Evolutionary conservation across 768 basidiomycete species (phyloP).

Genomic region (Gelatoporia subvermispora): DNA sequence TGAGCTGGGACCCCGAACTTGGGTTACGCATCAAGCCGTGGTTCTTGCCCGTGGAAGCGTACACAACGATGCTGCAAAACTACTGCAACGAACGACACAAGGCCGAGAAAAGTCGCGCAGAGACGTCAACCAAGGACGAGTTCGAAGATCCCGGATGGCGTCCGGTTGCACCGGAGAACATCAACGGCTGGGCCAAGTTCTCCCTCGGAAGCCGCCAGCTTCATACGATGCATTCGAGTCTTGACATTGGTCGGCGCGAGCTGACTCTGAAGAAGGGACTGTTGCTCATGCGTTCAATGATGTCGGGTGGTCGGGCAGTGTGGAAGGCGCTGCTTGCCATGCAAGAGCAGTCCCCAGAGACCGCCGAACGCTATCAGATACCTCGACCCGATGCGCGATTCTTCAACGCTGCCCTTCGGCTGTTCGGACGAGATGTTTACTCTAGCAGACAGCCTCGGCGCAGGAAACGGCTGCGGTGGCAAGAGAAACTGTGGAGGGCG

Average conservation of each 20-base stretch:
- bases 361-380: not conserved
- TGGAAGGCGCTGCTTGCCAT: constrained; percentile 11
- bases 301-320: constrained; percentile 15
- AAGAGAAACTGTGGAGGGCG: constrained; percentile 25
- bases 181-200: constrained; percentile 33
- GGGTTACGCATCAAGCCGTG: constrained; percentile 40
- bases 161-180: constrained; percentile 18
- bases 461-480: constrained; percentile 23
- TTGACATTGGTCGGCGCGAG: not conserved
- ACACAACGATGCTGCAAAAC: constrained; percentile 66
- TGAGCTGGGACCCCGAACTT: constrained; percentile 39
- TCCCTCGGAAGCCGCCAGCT: constrained; percentile 10
- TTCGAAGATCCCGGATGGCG: constrained; percentile 10
- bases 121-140: not conserved
- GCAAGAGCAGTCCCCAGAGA: constrained; percentile 12
- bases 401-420: constrained; percentile 55
- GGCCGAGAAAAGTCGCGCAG: constrained; percentile 16
- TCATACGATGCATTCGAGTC: not conserved
- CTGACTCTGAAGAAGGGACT: constrained; percentile 5
- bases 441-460: constrained; percentile 4
- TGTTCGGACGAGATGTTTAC: constrained; percentile 22
- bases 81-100: constrained; percentile 45
- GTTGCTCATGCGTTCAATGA: constrained; percentile 28
- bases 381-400: constrained; percentile 53
- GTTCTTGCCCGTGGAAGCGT: constrained; percentile 61